Percentiles rank a stretch among this genome's conserved stretches.
These are phyloP conservation scores for Phytophthora agathidicida DNA, from an alignment of 352 stramenopile genomes.

Conservation along the genomic window DNA sequence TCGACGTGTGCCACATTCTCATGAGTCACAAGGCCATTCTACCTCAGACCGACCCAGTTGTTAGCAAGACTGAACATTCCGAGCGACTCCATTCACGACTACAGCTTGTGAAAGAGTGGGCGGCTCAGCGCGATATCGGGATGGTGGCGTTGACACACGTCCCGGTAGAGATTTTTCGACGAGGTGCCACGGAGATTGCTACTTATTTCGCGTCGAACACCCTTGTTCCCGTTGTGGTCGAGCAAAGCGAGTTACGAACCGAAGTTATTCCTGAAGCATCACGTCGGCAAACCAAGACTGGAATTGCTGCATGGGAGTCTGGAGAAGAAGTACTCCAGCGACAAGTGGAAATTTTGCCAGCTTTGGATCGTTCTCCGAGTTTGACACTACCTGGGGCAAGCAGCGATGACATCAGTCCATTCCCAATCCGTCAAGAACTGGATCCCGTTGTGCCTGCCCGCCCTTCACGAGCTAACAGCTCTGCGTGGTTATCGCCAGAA, in stretches of 20 bases:
- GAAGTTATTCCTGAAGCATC: conserved; percentile 10
- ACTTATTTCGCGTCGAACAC: conserved; percentile 26
- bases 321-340: conserved; percentile 34
- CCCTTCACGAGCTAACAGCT: conserved; percentile 4
- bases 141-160: conserved; percentile 21
- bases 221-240: conserved; percentile 5
- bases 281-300: conserved; percentile 9
- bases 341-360: conserved; percentile 27
- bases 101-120: conserved; percentile 31
- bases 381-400: not conserved
- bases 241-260: conserved; percentile 10
- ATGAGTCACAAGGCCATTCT: conserved; percentile 27
- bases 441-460: not conserved
- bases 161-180: conserved; percentile 30
- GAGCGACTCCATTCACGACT: conserved; percentile 17
- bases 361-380: conserved; percentile 15
- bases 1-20: conserved; percentile 32
- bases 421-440: conserved; percentile 16
- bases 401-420: conserved; percentile 19
- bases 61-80: conserved; percentile 1
- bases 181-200: conserved; percentile 15
- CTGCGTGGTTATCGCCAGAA: conserved; percentile 18
- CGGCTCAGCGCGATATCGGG: conserved; percentile 21
- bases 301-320: conserved; percentile 10
- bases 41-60: not conserved